A percentile compares a stretch with the other conserved stretches of the same genome.
phyloP scores from a whole-genome alignment of 257 asterid species.

The Fraxinus cuspidata region DNA sequence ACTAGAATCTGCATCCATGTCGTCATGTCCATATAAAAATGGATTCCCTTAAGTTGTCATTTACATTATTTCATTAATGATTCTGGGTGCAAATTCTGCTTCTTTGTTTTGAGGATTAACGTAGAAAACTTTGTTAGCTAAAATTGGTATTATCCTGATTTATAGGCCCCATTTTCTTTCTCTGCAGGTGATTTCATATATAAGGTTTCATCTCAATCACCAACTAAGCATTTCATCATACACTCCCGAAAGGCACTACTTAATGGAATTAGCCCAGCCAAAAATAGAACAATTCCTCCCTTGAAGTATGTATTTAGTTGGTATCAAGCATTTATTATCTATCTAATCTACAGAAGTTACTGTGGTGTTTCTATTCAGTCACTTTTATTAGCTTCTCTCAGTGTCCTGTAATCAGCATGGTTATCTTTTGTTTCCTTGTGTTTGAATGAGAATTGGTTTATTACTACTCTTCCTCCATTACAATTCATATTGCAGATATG shows the following conservation, averaged over 20 bases:
- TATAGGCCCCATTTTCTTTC: conserved; percentile 25
- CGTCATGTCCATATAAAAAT: too few relatives aligned
- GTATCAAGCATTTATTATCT: conserved; percentile 1
- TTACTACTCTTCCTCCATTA: background rate
- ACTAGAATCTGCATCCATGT: background rate
- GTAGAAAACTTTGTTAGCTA: conserved; percentile 11
- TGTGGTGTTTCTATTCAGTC: conserved; percentile 17
- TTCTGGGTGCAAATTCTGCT: conserved; percentile 11
- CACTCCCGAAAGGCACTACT: conserved; percentile 96
- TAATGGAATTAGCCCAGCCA: conserved; percentile 88
- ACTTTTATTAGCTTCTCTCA: conserved; percentile 3
- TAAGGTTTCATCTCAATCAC: conserved; percentile 88
- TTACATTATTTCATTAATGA: background rate
- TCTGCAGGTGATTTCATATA: conserved; percentile 88
- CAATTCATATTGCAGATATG: conserved; percentile 58
- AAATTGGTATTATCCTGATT: background rate
- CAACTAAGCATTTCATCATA: conserved; percentile 84
- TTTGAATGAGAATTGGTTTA: background rate
- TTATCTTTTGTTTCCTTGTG: conserved; percentile 13
- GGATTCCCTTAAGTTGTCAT: background rate
- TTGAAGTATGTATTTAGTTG: conserved; percentile 58
- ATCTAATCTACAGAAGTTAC: background rate
- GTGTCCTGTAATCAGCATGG: conserved; percentile 18
- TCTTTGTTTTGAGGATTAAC: conserved; percentile 5
- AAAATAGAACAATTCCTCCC: conserved; percentile 89